phyloP scores from a whole-genome alignment of 1,284 basidiomycete genomes.

The Xanthoconium separans region DNA sequence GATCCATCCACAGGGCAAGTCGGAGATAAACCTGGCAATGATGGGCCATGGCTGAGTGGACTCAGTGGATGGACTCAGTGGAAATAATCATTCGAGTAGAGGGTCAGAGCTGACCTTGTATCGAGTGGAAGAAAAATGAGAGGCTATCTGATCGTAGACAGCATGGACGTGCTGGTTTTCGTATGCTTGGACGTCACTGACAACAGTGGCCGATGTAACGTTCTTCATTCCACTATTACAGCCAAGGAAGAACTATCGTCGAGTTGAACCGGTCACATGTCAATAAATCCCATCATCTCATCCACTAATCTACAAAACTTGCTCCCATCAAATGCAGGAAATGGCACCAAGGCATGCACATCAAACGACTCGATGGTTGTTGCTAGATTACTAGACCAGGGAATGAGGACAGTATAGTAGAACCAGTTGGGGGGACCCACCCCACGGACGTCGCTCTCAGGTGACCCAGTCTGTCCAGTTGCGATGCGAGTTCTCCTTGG shows the following conservation, averaged over 20 bases:
- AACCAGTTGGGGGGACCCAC: slow-evolving; percentile 42
- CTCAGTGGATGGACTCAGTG: slow-evolving; percentile 6
- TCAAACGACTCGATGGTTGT: slow-evolving; percentile 51
- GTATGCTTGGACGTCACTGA: slow-evolving; percentile 52
- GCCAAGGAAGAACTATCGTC: not conserved
- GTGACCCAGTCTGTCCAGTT: slow-evolving; percentile 63
- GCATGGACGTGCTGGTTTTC: slow-evolving; percentile 78
- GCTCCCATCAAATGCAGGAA: slow-evolving; percentile 64
- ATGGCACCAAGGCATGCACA: slow-evolving; percentile 46
- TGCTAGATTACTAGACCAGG: slow-evolving; percentile 49
- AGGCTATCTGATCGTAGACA: slow-evolving; percentile 89
- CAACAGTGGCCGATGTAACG: slow-evolving; percentile 38
- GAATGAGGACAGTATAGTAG: slow-evolving; percentile 11
- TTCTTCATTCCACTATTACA: slow-evolving; percentile 30
- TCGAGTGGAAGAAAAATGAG: slow-evolving; percentile 90
- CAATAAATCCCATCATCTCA: slow-evolving; percentile 67
- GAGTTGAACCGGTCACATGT: slow-evolving; percentile 9
- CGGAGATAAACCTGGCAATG: slow-evolving; percentile 77
- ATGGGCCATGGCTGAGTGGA: slow-evolving; percentile 87
- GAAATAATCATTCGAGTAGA: not conserved
- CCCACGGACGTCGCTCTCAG: slow-evolving; percentile 57
- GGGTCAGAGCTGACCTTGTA: slow-evolving; percentile 68
- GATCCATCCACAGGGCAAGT: slow-evolving; percentile 74
- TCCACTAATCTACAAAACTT: slow-evolving; percentile 67
- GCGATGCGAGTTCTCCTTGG: slow-evolving; percentile 84